Base-by-base conservation (phyloP, 2,329 filamentous ascomycete genomes). In the Diaporthe vaccinii region DNA sequence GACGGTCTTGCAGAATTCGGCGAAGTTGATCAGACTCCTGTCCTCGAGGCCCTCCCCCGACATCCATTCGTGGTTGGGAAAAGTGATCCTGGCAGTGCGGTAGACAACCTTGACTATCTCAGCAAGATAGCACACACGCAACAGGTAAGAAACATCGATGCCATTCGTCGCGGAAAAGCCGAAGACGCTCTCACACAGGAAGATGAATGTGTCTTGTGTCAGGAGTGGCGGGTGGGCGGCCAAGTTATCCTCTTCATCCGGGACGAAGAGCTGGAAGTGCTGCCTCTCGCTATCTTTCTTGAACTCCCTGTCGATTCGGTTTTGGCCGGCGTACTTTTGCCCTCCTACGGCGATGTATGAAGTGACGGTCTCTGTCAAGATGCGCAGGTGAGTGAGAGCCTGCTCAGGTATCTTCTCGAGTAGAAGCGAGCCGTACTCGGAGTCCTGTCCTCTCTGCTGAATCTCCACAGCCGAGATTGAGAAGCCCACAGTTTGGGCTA, bases 401-500 rank as follows among this genome's bases (percentile, higher is more conserved):
- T 98, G 92, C 74, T 96, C 93, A 0, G 97, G 93, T 70, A 98
- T 93, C 80, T 93, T 95, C 78, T 96, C 93, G 28, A 98, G 84
- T 61, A 98, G 85, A 7, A 93, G 96, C 83, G 91, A 89, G 72
- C 94, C 93, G 62, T 91, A 89, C 78, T 93, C 91, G 31, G 92
- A 91, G 79, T 95, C 93, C 4, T 95, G 88, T 9, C 97, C 97
- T 79, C 97, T 93, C 82, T 98, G 95, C 77, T 96, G 93, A 78
- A 98, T 98, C 84, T 99, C 97, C 5, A 94, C 92, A 0, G 95
- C 92, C 12, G 95, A 93, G 75, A 99, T 95, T 0, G 96, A 96
- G 82, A 92, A 95, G 2, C 95, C 96, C 20, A 98, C 91, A 2
- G 91, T 87, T 75, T 89, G 88, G 20, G 92, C 89, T 15, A 95